Evolutionary conservation across 2,329 filamentous ascomycete genomes (phyloP), one percentile per base, ranked within the genome.

Genomic region (Hymenoscyphus occultus): DNA sequence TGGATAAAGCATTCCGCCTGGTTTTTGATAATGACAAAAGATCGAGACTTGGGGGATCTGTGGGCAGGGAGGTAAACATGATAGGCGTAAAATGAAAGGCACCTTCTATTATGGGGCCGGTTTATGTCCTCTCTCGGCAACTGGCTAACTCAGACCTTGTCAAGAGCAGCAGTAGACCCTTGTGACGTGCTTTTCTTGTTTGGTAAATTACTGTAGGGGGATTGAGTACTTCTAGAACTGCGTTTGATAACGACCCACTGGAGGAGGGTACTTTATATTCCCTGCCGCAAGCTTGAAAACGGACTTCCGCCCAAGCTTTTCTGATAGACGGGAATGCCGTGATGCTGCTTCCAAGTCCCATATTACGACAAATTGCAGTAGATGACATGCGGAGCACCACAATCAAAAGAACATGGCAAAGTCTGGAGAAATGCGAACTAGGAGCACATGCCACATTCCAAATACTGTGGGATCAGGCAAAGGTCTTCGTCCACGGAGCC

Each of bases 81-180:
- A 64, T 64, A 64, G 62, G 62, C 42, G 28, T 19, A 22, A 40
- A 42, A 39, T 35, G 22, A 63, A 16, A 42, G 51, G 35, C 32
- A 59, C 5, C 19, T 57, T 28, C 62, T 14, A 35, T 39, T 51
- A 56, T 35, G 16, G 57, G 57, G 31, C 62, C 64, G 63, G 48
- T 64, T 28, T 39, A 31, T 22, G 56, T 19, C 22, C 22, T 40
- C 57, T 5, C 59, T 66, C 65, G 65, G 61, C 32, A 66, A 13
- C 60, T 66, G 65, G 65, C 61, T 66, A 66, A 64, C 39, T 31
- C 32, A 7, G 51, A 56, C 48, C 60, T 57, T 19, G 60, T 60
- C 19, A 51, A 51, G 22, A 13, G 57, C n/a, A 57, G 48, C 31
- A 57, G 60, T 45, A 40, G 56, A 62, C 60, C 60, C 56, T 56